Conservation (phyloP, 1,284 basidiomycete genomes). For the Serendipita sp. region DNA sequence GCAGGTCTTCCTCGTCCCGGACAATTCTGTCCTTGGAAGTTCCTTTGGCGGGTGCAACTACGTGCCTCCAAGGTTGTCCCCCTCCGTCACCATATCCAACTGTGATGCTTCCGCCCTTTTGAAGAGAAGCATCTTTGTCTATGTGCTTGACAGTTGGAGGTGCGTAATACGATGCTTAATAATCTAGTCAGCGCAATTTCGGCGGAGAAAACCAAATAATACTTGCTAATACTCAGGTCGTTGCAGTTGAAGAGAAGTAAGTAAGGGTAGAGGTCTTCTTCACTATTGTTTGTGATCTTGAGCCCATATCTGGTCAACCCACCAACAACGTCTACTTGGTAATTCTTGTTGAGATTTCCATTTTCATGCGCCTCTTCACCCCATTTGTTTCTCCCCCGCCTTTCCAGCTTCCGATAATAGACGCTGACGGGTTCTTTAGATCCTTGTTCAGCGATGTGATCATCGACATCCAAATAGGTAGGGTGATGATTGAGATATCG, state of each 20-base stretch:
- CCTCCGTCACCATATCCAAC: conserved; percentile 23
- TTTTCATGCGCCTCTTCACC: not conserved
- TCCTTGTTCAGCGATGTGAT: too few species aligned
- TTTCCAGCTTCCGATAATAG: not conserved
- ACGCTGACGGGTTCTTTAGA: not conserved
- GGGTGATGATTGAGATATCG: not conserved
- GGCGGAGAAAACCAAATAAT: conserved; percentile 9
- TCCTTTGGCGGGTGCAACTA: conserved; percentile 13
- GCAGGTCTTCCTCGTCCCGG: conserved; percentile 15
- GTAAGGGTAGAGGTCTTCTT: not conserved
- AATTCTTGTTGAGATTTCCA: not conserved
- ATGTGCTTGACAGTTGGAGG: not conserved
- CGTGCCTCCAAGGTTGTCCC: conserved; percentile 19
- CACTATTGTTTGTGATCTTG: not conserved
- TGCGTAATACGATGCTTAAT: not conserved
- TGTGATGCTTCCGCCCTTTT: conserved; percentile 17
- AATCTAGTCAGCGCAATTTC: not conserved
- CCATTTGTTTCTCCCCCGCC: not conserved
- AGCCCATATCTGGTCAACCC: not conserved
- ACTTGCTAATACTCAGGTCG: not conserved
- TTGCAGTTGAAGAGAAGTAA: not conserved
- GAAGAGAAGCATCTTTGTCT: conserved; percentile 18
- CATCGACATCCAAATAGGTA: not conserved
- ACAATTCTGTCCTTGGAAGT: not conserved
- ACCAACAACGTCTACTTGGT: not conserved